These are phyloP conservation scores for Zasmidium citrigriseum DNA, from an alignment of 2,329 filamentous ascomycete species.

Conservation along the genomic window DNA sequence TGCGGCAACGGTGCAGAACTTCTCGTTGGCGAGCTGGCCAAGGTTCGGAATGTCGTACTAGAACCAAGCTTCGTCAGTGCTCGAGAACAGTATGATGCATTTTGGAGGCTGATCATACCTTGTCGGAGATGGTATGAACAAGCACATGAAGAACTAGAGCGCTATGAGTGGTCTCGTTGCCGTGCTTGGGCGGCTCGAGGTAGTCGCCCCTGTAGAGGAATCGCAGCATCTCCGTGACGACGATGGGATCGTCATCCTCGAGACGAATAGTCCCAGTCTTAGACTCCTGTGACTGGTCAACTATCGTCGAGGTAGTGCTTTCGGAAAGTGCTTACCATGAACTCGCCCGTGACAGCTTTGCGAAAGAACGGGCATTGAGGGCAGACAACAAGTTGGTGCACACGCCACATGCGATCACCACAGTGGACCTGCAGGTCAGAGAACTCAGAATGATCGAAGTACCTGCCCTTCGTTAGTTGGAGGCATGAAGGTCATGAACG, in stretches of 20 bases:
- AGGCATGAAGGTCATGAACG: too few relatives aligned
- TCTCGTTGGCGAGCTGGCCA: neutral
- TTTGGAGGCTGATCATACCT: neutral
- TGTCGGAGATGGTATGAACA: constrained; percentile 8
- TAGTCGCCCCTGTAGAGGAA: constrained; percentile 11
- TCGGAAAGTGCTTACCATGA: constrained; percentile 13
- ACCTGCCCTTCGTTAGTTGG: neutral
- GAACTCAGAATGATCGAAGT: constrained; percentile 12
- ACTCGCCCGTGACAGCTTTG: constrained; percentile 19
- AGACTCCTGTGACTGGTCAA: neutral
- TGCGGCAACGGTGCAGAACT: neutral
- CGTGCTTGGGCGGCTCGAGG: neutral
- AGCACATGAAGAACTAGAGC: neutral
- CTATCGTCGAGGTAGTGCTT: neutral
- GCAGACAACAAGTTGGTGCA: constrained; percentile 28
- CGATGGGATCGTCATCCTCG: constrained; percentile 5
- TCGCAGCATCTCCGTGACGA: constrained; percentile 7
- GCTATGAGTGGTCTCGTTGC: neutral
- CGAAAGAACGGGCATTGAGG: constrained; percentile 26
- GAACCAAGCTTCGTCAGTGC: too few relatives aligned
- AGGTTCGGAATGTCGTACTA: neutral
- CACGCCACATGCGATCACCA: constrained; percentile 17
- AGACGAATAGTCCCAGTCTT: constrained; percentile 1
- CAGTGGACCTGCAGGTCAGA: constrained; percentile 26
- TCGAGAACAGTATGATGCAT: too few relatives aligned